phyloP scores from a whole-genome alignment of 345 rosid genomes.

The Eucalyptus tenuipes region DNA sequence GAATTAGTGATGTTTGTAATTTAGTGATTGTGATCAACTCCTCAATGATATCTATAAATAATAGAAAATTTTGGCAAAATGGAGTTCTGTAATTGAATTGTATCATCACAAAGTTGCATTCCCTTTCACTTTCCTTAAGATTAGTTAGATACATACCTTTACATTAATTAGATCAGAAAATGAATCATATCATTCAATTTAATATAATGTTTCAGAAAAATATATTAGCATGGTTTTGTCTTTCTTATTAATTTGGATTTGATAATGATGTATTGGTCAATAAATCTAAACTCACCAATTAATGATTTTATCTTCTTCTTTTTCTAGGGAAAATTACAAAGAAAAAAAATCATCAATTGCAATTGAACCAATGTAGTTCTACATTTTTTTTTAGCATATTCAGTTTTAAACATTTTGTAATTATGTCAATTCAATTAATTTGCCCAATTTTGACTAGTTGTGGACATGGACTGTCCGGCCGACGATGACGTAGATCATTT shows the following conservation, averaged over 20 bases:
- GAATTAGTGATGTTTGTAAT: background rate
- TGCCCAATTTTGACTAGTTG: rapidly evolving
- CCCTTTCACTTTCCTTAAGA: background rate
- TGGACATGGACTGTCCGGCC: rapidly evolving
- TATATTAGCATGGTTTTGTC: background rate
- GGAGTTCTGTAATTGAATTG: background rate
- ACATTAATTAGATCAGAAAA: background rate
- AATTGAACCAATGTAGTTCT: no score
- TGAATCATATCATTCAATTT: background rate
- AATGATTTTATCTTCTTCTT: background rate
- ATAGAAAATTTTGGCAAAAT: background rate
- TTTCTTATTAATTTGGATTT: background rate
- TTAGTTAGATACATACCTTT: background rate
- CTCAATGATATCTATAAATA: background rate
- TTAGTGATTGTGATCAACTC: background rate
- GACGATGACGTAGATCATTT: rapidly evolving
- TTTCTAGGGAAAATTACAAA: no score
- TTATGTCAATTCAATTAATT: rapidly evolving
- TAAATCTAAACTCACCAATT: background rate
- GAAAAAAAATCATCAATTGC: no score
- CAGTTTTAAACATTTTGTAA: rapidly evolving
- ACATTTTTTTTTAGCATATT: no score
- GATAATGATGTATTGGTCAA: background rate
- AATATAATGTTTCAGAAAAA: background rate
- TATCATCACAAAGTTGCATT: background rate